These are phyloP conservation scores for Clarkia xantiana DNA, from an alignment of 345 rosid species.

Conservation along the genomic window DNA sequence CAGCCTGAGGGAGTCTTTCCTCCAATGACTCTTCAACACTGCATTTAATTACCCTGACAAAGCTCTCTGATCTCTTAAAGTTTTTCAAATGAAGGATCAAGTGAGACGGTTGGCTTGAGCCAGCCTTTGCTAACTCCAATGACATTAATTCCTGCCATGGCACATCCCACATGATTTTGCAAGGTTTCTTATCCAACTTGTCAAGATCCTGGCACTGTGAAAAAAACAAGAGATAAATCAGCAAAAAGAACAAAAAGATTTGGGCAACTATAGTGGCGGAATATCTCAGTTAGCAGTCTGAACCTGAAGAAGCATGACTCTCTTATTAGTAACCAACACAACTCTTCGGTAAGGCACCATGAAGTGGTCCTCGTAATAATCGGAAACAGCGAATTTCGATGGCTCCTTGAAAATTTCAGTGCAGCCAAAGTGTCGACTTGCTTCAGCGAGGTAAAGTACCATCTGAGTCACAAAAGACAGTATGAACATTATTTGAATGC, in stretches of 20 bases:
- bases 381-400: slow-evolving; percentile 79
- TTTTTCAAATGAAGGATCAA: slow-evolving; percentile 78
- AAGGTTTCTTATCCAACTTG: slow-evolving; percentile 82
- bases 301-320: slow-evolving; percentile 87
- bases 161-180: slow-evolving; percentile 95
- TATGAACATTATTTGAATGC: not conserved
- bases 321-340: slow-evolving; percentile 68
- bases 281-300: not conserved
- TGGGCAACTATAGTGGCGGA: no score
- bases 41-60: slow-evolving; percentile 83
- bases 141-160: slow-evolving; percentile 92
- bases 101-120: slow-evolving; percentile 61
- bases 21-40: slow-evolving; percentile 39
- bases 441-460: slow-evolving; percentile 83
- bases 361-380: slow-evolving; percentile 78
- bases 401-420: slow-evolving; percentile 91
- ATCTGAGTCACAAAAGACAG: slow-evolving; percentile 32
- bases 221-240: slow-evolving; percentile 9
- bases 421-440: slow-evolving; percentile 80
- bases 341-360: slow-evolving; percentile 60
- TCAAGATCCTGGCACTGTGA: slow-evolving; percentile 50
- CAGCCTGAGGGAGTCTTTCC: slow-evolving; percentile 63
- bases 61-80: slow-evolving; percentile 71
- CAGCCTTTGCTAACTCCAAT: slow-evolving; percentile 91
- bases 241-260: slow-evolving; percentile 5